phyloP scores from a whole-genome alignment of 306 rosid species.

The Rosa chinensis region DNA sequence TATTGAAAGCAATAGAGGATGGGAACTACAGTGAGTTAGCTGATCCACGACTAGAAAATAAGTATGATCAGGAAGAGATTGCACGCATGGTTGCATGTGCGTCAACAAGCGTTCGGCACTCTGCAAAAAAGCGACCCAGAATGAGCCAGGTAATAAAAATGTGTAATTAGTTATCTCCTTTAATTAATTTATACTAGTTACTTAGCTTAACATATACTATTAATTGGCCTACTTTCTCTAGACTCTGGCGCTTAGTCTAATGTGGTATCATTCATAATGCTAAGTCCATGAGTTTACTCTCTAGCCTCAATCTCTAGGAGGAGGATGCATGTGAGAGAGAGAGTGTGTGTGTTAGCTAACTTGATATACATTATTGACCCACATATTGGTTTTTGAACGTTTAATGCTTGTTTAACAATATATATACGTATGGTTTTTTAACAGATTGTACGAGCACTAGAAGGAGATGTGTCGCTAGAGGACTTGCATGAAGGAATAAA shows the following conservation, averaged over 20 bases:
- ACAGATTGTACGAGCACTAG: conserved; percentile 73
- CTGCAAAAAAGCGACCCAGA: conserved; percentile 67
- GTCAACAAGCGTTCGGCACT: conserved; percentile 59
- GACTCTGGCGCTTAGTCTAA: no score
- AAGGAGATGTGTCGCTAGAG: conserved; percentile 74
- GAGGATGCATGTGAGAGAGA: neutral
- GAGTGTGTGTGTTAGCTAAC: neutral
- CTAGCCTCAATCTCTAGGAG: no score
- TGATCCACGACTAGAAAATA: conserved; percentile 59
- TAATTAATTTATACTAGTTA: no score
- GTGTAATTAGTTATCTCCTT: no score
- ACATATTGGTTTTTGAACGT: neutral
- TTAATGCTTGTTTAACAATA: neutral
- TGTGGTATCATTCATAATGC: no score
- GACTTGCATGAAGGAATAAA: conserved; percentile 55
- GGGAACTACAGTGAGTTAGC: conserved; percentile 47
- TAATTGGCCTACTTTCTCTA: no score
- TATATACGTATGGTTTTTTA: neutral
- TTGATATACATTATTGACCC: neutral
- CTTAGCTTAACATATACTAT: no score
- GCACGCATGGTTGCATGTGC: conserved; percentile 83
- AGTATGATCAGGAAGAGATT: conserved; percentile 49
- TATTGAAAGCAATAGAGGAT: conserved; percentile 43
- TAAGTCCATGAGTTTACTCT: no score
- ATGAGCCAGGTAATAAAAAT: conserved; percentile 70